phyloP scores from a whole-genome alignment of 805 yeast genomes.

The Debaryomyces castellii region DNA sequence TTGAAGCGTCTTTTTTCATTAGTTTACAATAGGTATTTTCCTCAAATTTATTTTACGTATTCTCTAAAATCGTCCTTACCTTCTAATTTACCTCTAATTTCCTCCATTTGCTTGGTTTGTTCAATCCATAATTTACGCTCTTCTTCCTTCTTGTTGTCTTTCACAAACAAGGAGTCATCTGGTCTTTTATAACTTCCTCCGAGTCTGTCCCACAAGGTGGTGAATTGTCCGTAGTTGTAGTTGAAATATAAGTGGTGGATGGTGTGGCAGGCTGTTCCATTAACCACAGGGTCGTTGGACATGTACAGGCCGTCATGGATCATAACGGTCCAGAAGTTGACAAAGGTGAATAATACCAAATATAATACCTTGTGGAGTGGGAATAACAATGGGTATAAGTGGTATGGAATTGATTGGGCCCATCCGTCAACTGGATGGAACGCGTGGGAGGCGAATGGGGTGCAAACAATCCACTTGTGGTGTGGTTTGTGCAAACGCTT shows the following conservation, averaged over 20 bases:
- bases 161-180: conserved; percentile 71
- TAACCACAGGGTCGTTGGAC: conserved; percentile 89
- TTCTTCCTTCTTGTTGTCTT: conserved; percentile 53
- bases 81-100: conserved; percentile 76
- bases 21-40: not conserved
- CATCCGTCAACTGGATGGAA: conserved; percentile 99
- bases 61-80: conserved; percentile 75
- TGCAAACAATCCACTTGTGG: conserved; percentile 98
- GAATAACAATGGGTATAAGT: conserved; percentile 85
- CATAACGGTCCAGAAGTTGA: conserved; percentile 97
- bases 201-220: conserved; percentile 96
- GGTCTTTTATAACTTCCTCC: conserved; percentile 94
- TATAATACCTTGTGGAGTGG: conserved; percentile 89
- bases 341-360: conserved; percentile 79
- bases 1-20: not conserved
- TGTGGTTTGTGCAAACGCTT: conserved; percentile 91
- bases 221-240: conserved; percentile 97
- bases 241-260: conserved; percentile 95
- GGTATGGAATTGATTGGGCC: conserved; percentile 90
- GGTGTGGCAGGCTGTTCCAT: conserved; percentile 98
- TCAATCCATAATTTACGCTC: conserved; percentile 63
- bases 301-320: conserved; percentile 97
- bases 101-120: conserved; percentile 75
- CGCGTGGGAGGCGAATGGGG: conserved; percentile 97
- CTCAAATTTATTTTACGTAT: conserved; percentile 37